Evolutionary conservation across 768 basidiomycete genomes (phyloP).

Genomic region (Candolleomyces eurysporus): DNA sequence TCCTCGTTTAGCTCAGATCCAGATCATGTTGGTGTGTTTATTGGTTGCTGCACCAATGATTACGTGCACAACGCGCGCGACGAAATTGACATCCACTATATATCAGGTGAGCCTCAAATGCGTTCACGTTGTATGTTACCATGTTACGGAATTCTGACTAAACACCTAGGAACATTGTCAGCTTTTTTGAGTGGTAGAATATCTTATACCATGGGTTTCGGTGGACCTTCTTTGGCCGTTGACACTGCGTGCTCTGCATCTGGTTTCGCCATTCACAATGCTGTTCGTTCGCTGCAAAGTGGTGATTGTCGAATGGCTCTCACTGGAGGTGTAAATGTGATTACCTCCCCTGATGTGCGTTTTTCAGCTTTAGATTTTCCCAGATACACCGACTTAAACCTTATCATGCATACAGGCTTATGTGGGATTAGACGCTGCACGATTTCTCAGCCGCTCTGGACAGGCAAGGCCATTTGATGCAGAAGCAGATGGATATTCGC

Average conservation of each 20-base stretch:
- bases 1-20: slow-evolving; percentile 50
- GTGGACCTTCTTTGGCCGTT: slow-evolving; percentile 69
- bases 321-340: slow-evolving; percentile 73
- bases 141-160: neutral
- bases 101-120: slow-evolving; percentile 45
- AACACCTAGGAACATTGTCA: slow-evolving; percentile 53
- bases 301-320: slow-evolving; percentile 67
- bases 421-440: slow-evolving; percentile 63
- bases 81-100: slow-evolving; percentile 68
- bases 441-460: slow-evolving; percentile 65
- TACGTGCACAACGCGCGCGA: slow-evolving; percentile 63
- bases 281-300: slow-evolving; percentile 59
- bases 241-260: slow-evolving; percentile 80
- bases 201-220: slow-evolving; percentile 63
- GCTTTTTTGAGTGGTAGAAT: slow-evolving; percentile 72
- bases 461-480: slow-evolving; percentile 72
- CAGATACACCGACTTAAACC: neutral
- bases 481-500: slow-evolving; percentile 71
- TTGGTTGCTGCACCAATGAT: slow-evolving; percentile 71
- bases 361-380: neutral
- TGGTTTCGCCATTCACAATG: slow-evolving; percentile 65
- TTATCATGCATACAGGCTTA: slow-evolving; percentile 49
- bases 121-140: neutral
- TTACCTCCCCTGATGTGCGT: slow-evolving; percentile 69
- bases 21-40: slow-evolving; percentile 59